phyloP scores from a whole-genome alignment of 2,329 filamentous ascomycete species.

The Ascochyta lentis region DNA sequence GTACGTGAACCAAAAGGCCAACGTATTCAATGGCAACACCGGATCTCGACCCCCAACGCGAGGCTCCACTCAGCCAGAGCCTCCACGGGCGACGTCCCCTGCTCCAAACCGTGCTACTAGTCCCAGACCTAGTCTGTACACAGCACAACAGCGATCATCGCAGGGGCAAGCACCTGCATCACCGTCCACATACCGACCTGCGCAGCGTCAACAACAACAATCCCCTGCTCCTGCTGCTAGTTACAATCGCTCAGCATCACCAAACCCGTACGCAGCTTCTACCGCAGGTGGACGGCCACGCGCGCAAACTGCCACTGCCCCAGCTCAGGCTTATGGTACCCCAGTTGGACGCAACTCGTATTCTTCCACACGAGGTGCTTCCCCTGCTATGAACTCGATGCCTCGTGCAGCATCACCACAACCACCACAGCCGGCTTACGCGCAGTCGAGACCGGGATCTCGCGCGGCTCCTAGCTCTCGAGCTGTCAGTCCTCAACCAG shows the following conservation, averaged over 20 bases:
- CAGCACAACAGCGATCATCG: conserved; percentile 20
- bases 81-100: conserved; percentile 66
- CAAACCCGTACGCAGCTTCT: conserved; percentile 65
- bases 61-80: conserved; percentile 54
- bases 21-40: conserved; percentile 68
- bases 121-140: conserved; percentile 65
- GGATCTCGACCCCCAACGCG: conserved; percentile 65
- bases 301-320: conserved; percentile 49
- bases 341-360: conserved; percentile 46
- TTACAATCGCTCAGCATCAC: conserved; percentile 53
- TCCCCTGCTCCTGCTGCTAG: conserved; percentile 23
- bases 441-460: conserved; percentile 39
- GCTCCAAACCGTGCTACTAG: conserved; percentile 64
- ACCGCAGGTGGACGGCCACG: conserved; percentile 41
- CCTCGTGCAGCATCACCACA: conserved; percentile 54
- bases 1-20: conserved; percentile 82
- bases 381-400: conserved; percentile 46
- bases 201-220: conserved; percentile 17
- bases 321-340: conserved; percentile 41
- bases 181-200: conserved; percentile 13
- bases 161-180: conserved; percentile 23
- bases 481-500: conserved; percentile 60
- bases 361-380: conserved; percentile 47
- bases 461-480: conserved; percentile 48
- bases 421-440: conserved; percentile 49